Conservation (phyloP, 2,329 filamentous ascomycete species). For the Colletotrichum sp. region DNA sequence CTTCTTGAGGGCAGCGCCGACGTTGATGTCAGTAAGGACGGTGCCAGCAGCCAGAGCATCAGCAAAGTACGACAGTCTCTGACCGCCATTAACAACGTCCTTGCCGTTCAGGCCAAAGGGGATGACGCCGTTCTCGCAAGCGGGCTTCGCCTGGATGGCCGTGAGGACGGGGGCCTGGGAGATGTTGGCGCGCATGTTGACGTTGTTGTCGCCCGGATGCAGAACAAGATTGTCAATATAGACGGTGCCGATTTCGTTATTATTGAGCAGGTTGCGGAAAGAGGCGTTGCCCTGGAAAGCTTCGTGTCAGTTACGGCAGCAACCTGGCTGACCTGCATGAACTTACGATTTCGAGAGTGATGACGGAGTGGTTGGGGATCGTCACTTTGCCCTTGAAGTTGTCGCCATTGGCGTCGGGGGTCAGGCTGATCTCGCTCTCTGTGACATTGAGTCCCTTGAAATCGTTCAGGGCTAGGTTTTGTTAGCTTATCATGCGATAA, state of each 20-base stretch:
- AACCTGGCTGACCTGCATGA: background rate
- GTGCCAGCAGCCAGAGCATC: constrained; percentile 57
- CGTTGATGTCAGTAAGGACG: constrained; percentile 57
- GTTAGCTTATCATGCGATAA: constrained; percentile 9
- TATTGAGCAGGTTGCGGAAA: constrained; percentile 63
- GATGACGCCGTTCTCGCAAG: constrained; percentile 60
- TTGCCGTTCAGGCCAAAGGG: constrained; percentile 61
- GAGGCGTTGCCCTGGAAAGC: constrained; percentile 62
- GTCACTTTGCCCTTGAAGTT: constrained; percentile 66
- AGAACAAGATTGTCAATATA: constrained; percentile 65
- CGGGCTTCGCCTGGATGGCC: constrained; percentile 44
- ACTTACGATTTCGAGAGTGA: constrained; percentile 69
- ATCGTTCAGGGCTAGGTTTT: constrained; percentile 49
- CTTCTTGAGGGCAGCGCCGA: constrained; percentile 35
- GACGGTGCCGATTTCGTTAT: constrained; percentile 56
- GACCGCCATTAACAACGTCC: constrained; percentile 54
- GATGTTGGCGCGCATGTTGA: constrained; percentile 59
- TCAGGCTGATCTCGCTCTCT: constrained; percentile 52
- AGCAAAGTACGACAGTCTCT: constrained; percentile 61
- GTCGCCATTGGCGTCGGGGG: constrained; percentile 45
- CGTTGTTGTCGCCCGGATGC: constrained; percentile 62
- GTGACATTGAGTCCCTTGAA: constrained; percentile 61
- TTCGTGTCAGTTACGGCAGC: background rate
- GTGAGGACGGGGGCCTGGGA: constrained; percentile 53
- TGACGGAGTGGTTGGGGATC: constrained; percentile 68